Evolutionary conservation across 768 basidiomycete genomes (phyloP).

Genomic region (Polyporus arcularius): DNA sequence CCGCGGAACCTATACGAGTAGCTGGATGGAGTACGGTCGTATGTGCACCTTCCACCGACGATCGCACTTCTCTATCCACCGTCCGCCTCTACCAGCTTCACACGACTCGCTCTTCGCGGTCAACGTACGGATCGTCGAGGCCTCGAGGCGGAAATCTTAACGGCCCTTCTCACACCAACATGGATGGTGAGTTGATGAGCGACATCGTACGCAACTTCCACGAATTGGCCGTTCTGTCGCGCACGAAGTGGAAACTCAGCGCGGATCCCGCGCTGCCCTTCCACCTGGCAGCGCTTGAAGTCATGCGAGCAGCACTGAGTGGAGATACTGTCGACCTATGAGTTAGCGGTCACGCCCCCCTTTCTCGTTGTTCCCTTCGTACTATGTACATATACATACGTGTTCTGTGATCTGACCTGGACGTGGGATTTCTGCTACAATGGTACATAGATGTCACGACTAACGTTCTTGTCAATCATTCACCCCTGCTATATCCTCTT

Average conservation of each 20-base stretch:
- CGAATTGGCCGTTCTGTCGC: constrained; percentile 65
- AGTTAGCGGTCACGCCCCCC: background rate
- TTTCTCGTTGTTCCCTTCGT: no score
- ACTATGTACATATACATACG: background rate
- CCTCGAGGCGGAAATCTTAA: background rate
- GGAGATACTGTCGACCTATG: constrained; percentile 19
- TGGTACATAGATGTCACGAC: no score
- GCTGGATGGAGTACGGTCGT: constrained; percentile 60
- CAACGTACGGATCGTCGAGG: constrained; percentile 30
- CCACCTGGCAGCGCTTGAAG: constrained; percentile 72
- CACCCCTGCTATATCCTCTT: no score
- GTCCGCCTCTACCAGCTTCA: constrained; percentile 66
- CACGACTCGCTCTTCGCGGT: constrained; percentile 43
- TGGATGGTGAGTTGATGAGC: constrained; percentile 32
- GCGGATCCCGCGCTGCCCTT: constrained; percentile 62
- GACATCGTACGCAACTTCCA: constrained; percentile 73
- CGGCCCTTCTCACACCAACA: background rate
- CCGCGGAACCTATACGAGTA: constrained; percentile 45
- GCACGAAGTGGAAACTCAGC: constrained; percentile 49
- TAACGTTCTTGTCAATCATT: no score
- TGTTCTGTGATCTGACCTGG: no score
- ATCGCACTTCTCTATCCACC: constrained; percentile 47
- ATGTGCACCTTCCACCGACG: constrained; percentile 49
- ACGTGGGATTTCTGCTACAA: no score
- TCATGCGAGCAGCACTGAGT: constrained; percentile 49